Evolutionary conservation across 352 stramenopile genomes (phyloP).

Genomic region (Pythium insidiosum): DNA sequence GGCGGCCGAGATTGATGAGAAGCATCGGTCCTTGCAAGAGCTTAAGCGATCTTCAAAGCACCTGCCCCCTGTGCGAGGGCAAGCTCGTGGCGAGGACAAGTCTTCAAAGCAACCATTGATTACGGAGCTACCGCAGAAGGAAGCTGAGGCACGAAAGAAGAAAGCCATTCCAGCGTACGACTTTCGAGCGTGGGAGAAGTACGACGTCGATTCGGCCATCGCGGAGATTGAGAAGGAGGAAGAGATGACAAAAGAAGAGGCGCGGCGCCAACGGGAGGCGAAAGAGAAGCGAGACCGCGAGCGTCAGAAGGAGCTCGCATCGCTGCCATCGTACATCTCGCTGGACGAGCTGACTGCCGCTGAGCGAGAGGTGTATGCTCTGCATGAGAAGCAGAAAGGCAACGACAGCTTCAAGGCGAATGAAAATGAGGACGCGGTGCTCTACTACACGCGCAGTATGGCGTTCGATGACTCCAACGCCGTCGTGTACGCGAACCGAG

Average conservation of each 20-base stretch:
- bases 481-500: conserved; percentile 84
- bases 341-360: conserved; percentile 36
- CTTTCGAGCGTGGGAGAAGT: conserved; percentile 90
- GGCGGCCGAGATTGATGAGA: conserved; percentile 44
- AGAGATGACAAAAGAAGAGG: conserved; percentile 24
- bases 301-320: conserved; percentile 45
- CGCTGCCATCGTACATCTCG: conserved; percentile 48
- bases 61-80: conserved; percentile 51
- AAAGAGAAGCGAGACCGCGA: conserved; percentile 27
- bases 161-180: conserved; percentile 80
- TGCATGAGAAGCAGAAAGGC: conserved; percentile 89
- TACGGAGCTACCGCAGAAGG: conserved; percentile 2
- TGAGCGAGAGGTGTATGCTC: conserved; percentile 47
- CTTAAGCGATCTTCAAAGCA: too few relatives aligned
- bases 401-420: conserved; percentile 89
- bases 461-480: conserved; percentile 70
- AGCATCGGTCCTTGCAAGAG: conserved; percentile 36
- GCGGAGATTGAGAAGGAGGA: conserved; percentile 61
- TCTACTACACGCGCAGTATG: conserved; percentile 88
- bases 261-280: conserved; percentile 20
- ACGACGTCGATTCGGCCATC: conserved; percentile 77
- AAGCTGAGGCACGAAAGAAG: conserved; percentile 16
- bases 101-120: conserved; percentile 18
- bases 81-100: too few relatives aligned
- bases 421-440: conserved; percentile 78